Base-by-base conservation (phyloP, 805 yeast genomes). In the Maudiozyma barnettii region DNA sequence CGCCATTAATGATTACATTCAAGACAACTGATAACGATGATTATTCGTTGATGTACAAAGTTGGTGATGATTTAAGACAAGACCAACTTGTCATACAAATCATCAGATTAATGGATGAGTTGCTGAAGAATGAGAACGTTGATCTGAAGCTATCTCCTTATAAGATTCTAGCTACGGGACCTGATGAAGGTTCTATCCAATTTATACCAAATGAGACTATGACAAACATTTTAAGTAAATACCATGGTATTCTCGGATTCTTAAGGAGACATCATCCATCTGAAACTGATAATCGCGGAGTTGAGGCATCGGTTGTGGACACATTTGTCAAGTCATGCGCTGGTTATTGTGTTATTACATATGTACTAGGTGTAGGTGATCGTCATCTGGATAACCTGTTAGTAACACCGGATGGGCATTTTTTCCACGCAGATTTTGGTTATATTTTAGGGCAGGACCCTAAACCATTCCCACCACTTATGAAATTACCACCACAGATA, bases 401-500 rank as follows among this genome's bases (percentile, higher is more conserved):
- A 41, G 74, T 87, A 36, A 84, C 81, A 45, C 88, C 81, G 52
- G 84, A 91, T 75, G 82, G 95, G 1, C 86, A 81, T 56, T 93
- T 93, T 62, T 91, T 95, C 78, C 99, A 93, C 66, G 97, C 96
- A 1, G 99, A 93, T 66, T 93, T 87, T 65, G 99, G 99, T 1
- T 93, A 93, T 59, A 91, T 93, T 44, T 69, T 93, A 46, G 99
- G 99, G 0, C 82, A 90, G 45, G 99, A 93, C 64, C 99, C 99
- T 2, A 93, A 93, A 63, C 98, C 98, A 13, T 93, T 93, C 67
- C 98, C 99, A 13, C 99, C 99, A 1, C 73, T 91, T 68, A 93
- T 93, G 97, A 93, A 93, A 60, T 70, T 93, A 36, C 99, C 99
- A 0, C 93, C 93, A 39, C 99, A 93, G 65, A 84, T 93, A 16